phyloP scores from a whole-genome alignment of 352 stramenopile genomes.

The Globisporangium yorkense region DNA sequence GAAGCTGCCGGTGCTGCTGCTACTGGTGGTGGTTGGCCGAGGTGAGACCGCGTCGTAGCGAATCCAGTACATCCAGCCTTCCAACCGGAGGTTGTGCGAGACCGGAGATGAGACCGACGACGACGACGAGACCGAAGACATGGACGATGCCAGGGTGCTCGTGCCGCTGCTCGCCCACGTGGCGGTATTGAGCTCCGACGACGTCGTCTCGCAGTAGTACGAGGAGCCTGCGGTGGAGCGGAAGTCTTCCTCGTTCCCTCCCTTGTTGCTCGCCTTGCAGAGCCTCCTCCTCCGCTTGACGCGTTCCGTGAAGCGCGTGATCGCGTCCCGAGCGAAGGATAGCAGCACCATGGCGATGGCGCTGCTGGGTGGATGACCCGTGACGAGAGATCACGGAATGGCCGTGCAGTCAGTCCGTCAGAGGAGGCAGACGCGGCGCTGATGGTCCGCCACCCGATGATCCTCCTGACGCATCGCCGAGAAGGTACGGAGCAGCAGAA shows the following conservation, averaged over 20 bases:
- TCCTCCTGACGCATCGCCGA: too few relatives aligned
- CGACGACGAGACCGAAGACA: slow-evolving; percentile 1
- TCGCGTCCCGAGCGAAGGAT: slow-evolving; percentile 15
- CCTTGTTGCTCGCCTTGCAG: slow-evolving; percentile 10
- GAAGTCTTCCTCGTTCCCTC: background rate
- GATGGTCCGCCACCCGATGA: background rate
- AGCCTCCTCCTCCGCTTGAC: slow-evolving; percentile 5
- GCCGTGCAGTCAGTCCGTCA: background rate
- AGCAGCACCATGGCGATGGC: background rate
- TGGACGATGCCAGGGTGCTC: slow-evolving; percentile 6
- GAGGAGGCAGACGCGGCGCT: background rate
- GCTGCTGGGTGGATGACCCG: background rate
- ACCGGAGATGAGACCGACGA: slow-evolving; percentile 4
- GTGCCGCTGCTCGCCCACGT: slow-evolving; percentile 1
- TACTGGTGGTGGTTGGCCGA: background rate
- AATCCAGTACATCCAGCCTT: slow-evolving; percentile 43
- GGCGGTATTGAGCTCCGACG: background rate
- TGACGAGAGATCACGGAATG: background rate
- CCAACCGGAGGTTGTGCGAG: slow-evolving; percentile 18
- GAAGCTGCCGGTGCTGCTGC: background rate
- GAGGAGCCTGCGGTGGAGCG: slow-evolving; percentile 7
- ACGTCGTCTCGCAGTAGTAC: background rate
- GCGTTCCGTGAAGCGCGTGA: slow-evolving; percentile 8
- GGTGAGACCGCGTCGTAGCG: slow-evolving; percentile 11
- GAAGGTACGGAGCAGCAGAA: too few relatives aligned